Evolutionary conservation across 106 monocot species (phyloP), one percentile per base, ranked within the genome.

Genomic region (Dendrobium officinale): DNA sequence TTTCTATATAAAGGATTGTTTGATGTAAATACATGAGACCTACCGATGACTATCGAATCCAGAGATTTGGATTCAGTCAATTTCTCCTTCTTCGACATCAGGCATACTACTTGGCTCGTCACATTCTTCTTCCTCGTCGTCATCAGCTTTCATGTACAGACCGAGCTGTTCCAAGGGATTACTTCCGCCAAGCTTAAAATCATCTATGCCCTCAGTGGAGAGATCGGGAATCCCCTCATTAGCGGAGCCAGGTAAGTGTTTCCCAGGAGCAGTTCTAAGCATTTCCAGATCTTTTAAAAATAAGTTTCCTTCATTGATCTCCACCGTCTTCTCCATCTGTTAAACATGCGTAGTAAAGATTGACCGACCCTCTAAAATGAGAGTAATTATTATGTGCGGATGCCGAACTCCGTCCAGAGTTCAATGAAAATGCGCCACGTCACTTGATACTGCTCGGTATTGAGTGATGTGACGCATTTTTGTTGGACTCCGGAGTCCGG

Each of bases 141-240:
- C 93, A 31, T 97, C 96, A 16, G 55, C 86, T 80, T 97, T 97
- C 87, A 93, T 94, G 81, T 88, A 97, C 17, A 97, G 73, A 4
- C 96, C 96, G 59, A 97, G 94, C 78, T 90, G 92, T 73, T 92
- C 94, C 54, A 97, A 88, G 45, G 96, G 96, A 45, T 97, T 94
- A 44, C 84, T 85, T 67, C 90, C 85, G 3, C 85, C 86, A 73
- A 88, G 84, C 58, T 82, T 86, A 79, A 93, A 93, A 66, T 85
- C 88, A 15, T 86, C 88, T 11, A 95, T 85, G 56, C 86, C 87
- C 27, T 92, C 92, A 8, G 59, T 86, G 9, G 90, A 85, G 74
- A 77, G 85, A 61, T 84, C 89, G 18, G 90, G 94, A 73, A 88
- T 89, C 1, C 84, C 87, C 83, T 94, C 91, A 26, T 85, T 87